Percentiles rank a stretch among this genome's conserved stretches.
Evolutionary conservation across 2,329 filamentous ascomycete species (phyloP).

Genomic region (Ophiostoma novo-ulmi): DNA sequence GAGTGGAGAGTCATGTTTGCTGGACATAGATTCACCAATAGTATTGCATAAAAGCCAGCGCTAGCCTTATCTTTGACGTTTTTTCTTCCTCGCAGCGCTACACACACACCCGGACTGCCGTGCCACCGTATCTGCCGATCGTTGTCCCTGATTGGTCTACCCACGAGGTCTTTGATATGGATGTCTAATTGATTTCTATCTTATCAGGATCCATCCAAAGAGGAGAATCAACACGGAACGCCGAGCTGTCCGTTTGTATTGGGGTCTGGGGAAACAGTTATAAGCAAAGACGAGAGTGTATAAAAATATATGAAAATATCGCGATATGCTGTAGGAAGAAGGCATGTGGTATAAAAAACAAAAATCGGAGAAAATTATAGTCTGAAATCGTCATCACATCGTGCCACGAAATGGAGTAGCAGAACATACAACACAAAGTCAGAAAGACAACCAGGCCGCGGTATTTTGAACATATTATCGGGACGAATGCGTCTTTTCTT

Average conservation of each 20-base stretch:
- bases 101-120: not conserved
- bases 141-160: constrained; percentile 4
- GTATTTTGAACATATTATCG: not conserved
- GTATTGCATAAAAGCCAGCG: not conserved
- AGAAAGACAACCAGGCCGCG: not conserved
- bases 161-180: constrained; percentile 10
- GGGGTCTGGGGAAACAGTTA: not conserved
- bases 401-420: not conserved
- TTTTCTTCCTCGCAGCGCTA: not conserved
- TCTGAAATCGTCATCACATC: not conserved
- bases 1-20: not conserved
- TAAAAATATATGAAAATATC: not conserved
- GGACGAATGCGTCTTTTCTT: not conserved
- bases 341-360: not conserved
- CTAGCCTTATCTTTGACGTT: constrained; percentile 16
- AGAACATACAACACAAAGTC: not conserved
- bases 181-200: constrained; percentile 8
- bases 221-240: constrained; percentile 10
- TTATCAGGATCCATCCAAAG: constrained; percentile 15
- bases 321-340: not conserved
- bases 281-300: not conserved
- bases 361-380: not conserved
- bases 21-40: not conserved
- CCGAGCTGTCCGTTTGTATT: not conserved
- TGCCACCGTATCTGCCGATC: not conserved